These are phyloP conservation scores for Hypoxylon sp. DNA, from an alignment of 2,329 filamentous ascomycete genomes.

Conservation along the genomic window DNA sequence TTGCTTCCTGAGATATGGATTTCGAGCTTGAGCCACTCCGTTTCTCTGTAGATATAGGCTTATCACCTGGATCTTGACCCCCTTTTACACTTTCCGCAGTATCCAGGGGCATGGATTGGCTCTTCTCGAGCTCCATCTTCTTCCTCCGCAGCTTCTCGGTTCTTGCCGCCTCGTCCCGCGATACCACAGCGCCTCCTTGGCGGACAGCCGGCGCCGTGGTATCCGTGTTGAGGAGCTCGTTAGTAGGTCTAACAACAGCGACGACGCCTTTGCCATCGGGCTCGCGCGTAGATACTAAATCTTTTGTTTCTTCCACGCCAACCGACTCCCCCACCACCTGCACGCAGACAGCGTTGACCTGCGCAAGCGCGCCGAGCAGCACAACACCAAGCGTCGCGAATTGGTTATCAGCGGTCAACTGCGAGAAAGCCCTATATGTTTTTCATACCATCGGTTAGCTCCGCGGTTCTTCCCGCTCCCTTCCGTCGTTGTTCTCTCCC, in stretches of 20 bases:
- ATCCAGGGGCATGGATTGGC: background rate
- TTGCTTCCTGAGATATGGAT: constrained; percentile 27
- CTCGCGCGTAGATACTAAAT: background rate
- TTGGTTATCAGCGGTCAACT: constrained; percentile 75
- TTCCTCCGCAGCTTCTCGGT: constrained; percentile 24
- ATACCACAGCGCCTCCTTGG: constrained; percentile 34
- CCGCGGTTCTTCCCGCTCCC: too few relatives aligned
- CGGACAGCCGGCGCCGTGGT: background rate
- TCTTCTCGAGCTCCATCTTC: background rate
- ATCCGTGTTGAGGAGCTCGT: background rate
- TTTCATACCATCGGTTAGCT: too few relatives aligned
- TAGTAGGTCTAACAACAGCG: background rate
- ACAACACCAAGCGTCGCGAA: constrained; percentile 76
- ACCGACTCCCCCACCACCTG: constrained; percentile 45
- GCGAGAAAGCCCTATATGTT: constrained; percentile 72
- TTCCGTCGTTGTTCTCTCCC: too few relatives aligned
- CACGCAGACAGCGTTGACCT: constrained; percentile 58
- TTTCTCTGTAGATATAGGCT: constrained; percentile 43
- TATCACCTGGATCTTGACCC: background rate
- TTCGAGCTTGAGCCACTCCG: constrained; percentile 33
- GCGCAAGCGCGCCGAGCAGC: constrained; percentile 70
- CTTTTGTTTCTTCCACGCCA: background rate
- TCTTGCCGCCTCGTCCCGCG: constrained; percentile 42
- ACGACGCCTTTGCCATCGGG: background rate
- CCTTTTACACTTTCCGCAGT: background rate